A percentile compares a stretch with the other conserved stretches of the same genome.
Conservation (phyloP, 2,329 filamentous ascomycete genomes). For the Rhynchosporium graminicola region DNA sequence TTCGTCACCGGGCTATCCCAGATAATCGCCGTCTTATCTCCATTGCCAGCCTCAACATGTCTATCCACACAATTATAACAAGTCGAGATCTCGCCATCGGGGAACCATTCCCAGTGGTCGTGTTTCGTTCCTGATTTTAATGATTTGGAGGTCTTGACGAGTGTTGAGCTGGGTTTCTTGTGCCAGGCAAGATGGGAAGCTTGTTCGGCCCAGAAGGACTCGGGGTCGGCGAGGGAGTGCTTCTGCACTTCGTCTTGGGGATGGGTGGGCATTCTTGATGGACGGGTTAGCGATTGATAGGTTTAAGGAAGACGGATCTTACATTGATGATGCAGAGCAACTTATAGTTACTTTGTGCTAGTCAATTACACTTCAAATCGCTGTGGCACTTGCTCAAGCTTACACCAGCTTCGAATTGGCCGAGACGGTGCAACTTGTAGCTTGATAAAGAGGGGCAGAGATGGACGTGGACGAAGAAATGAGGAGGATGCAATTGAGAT, state of each 20-base stretch:
- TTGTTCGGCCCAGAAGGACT: slow-evolving; percentile 74
- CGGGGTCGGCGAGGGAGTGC: slow-evolving; percentile 65
- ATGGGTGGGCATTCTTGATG: slow-evolving; percentile 34
- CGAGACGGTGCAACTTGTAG: background rate
- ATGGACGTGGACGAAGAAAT: background rate
- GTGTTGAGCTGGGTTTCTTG: slow-evolving; percentile 64
- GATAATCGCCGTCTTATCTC: slow-evolving; percentile 72
- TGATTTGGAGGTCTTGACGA: slow-evolving; percentile 62
- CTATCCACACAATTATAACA: slow-evolving; percentile 91
- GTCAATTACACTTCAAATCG: background rate
- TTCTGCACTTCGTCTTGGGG: slow-evolving; percentile 41
- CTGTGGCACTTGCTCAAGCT: slow-evolving; percentile 13
- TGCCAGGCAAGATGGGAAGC: slow-evolving; percentile 81
- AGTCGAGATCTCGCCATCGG: slow-evolving; percentile 84
- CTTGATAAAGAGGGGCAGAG: background rate
- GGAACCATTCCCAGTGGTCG: slow-evolving; percentile 86
- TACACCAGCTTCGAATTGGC: background rate
- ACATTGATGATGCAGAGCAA: background rate
- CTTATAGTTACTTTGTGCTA: background rate
- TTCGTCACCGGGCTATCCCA: slow-evolving; percentile 86
- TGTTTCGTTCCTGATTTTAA: slow-evolving; percentile 64
- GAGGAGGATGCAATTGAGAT: slow-evolving; percentile 5
- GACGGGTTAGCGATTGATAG: background rate
- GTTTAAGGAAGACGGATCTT: background rate
- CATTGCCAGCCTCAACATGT: slow-evolving; percentile 79